These are phyloP conservation scores for Leavenworthia alabamica DNA, from an alignment of 345 rosid species.

Conservation along the genomic window DNA sequence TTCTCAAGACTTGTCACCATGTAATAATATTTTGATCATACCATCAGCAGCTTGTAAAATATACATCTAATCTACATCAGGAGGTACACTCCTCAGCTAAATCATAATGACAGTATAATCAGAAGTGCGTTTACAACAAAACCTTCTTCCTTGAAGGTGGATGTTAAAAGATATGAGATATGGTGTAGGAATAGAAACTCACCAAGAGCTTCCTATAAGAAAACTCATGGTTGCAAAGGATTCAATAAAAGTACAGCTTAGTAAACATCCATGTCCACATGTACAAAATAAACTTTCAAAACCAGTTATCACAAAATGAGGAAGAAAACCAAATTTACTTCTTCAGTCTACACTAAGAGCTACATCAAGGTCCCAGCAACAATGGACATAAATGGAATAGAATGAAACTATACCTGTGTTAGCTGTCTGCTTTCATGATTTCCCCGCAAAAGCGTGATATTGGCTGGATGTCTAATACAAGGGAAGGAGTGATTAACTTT, in stretches of 20 bases:
- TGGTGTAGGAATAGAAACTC: neutral
- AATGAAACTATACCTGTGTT: slow-evolving; percentile 85
- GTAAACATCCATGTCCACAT: neutral
- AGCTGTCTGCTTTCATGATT: slow-evolving; percentile 99
- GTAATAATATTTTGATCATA: neutral
- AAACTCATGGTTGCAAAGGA: neutral
- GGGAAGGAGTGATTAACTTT: neutral
- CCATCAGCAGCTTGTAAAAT: neutral
- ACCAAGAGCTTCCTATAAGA: neutral
- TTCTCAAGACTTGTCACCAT: neutral
- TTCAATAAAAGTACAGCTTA: no score
- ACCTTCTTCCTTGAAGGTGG: neutral
- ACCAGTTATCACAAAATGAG: neutral
- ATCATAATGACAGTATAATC: neutral
- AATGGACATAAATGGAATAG: no score
- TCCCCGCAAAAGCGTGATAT: slow-evolving; percentile 97
- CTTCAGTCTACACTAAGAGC: no score
- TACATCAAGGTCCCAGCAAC: no score
- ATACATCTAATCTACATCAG: no score
- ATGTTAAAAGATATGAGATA: neutral
- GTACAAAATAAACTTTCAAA: neutral
- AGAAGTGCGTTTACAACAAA: neutral
- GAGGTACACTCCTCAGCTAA: neutral
- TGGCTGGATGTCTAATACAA: slow-evolving; percentile 75
- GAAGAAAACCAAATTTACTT: neutral